Percentiles rank a stretch among this genome's conserved stretches.
Evolutionary conservation across 768 basidiomycete species (phyloP).

Genomic region (Tylopilus felleus): DNA sequence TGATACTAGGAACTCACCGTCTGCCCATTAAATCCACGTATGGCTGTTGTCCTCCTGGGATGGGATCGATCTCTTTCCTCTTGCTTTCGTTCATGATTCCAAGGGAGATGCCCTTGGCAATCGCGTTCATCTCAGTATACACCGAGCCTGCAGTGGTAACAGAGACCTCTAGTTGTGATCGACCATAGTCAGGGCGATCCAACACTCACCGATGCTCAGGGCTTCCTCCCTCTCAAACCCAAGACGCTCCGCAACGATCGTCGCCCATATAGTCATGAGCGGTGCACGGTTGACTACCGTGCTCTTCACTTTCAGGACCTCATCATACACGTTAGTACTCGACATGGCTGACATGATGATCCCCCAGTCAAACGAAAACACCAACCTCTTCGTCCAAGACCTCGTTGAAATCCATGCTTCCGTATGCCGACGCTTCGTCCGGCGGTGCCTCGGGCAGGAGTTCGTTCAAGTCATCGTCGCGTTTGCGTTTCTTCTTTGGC

Average conservation of each 20-base stretch:
- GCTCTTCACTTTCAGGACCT: constrained; percentile 60
- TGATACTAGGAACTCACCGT: constrained; percentile 39
- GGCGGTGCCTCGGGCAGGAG: constrained; percentile 50
- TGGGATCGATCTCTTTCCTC: constrained; percentile 53
- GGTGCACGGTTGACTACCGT: constrained; percentile 88
- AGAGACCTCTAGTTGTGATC: neutral
- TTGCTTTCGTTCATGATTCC: constrained; percentile 66
- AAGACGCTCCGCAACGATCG: constrained; percentile 77
- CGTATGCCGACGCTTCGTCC: constrained; percentile 49
- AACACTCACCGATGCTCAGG: constrained; percentile 75
- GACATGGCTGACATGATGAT: neutral
- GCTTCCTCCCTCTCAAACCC: constrained; percentile 90
- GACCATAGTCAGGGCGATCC: neutral
- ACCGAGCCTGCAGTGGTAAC: constrained; percentile 62
- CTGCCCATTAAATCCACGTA: constrained; percentile 85
- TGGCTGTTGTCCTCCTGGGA: constrained; percentile 62
- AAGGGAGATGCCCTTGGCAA: constrained; percentile 78
- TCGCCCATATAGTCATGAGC: constrained; percentile 93
- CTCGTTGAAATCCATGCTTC: constrained; percentile 69
- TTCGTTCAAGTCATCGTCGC: constrained; percentile 48
- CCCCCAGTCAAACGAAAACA: neutral
- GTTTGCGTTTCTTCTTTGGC: constrained; percentile 50
- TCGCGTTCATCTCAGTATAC: constrained; percentile 91
- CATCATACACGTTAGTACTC: constrained; percentile 2
- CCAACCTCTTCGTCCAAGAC: constrained; percentile 66